Evolutionary conservation across 768 basidiomycete species (phyloP).

Genomic region (Lactifluus hygrophoroides): DNA sequence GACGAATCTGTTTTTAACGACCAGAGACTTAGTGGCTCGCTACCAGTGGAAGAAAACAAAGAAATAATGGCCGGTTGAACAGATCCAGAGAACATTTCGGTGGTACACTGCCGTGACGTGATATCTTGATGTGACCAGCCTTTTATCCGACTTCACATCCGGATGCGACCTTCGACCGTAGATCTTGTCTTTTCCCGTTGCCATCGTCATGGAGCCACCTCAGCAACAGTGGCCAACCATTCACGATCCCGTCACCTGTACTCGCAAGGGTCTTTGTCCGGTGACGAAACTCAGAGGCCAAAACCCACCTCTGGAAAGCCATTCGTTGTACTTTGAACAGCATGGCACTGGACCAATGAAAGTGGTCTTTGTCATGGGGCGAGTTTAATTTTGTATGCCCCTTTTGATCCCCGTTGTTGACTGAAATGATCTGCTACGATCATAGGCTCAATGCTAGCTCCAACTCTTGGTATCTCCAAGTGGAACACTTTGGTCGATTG

Average conservation of each 20-base stretch:
- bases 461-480: slow-evolving; percentile 58
- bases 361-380: slow-evolving; percentile 74
- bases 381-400: not conserved
- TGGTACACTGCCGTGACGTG: too few relatives aligned
- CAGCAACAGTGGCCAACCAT: slow-evolving; percentile 31
- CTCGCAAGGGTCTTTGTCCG: slow-evolving; percentile 68
- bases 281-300: slow-evolving; percentile 44
- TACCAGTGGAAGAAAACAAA: slow-evolving; percentile 65
- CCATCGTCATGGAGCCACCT: not conserved
- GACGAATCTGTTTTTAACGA: slow-evolving; percentile 36
- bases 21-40: slow-evolving; percentile 54
- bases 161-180: too few relatives aligned
- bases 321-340: slow-evolving; percentile 72
- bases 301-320: slow-evolving; percentile 45
- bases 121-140: too few relatives aligned
- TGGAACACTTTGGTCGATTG: slow-evolving; percentile 50
- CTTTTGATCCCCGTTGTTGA: not conserved
- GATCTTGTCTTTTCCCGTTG: too few relatives aligned
- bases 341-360: slow-evolving; percentile 63
- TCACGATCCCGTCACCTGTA: slow-evolving; percentile 53
- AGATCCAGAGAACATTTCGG: slow-evolving; percentile 44
- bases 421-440: too few relatives aligned
- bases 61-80: slow-evolving; percentile 61
- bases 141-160: too few relatives aligned
- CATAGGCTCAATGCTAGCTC: slow-evolving; percentile 51